Evolutionary conservation across 2,329 filamentous ascomycete genomes (phyloP), one percentile per base, ranked within the genome.

Genomic region (Sordariomycetes sp.): DNA sequence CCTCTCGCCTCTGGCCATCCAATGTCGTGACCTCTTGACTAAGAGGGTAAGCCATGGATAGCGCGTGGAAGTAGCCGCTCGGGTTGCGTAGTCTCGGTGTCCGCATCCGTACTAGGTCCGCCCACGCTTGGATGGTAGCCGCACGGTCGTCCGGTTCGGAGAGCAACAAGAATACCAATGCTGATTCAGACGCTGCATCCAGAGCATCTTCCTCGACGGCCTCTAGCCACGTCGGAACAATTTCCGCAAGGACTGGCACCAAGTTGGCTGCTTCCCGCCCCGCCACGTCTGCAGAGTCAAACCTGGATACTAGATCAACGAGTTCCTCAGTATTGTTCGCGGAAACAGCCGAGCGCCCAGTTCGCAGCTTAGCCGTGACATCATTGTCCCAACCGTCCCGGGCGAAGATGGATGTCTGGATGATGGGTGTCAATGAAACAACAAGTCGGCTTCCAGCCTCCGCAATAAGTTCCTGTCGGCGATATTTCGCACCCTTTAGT

Each of bases 391-490:
- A 60, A 22, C 61, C 60, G 0, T 57, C 50, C 12, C 58, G 42
- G 2, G 53, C 32, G 12, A 60, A 25, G 34, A 51, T 10, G 25
- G 32, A 13, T 42, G 42, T 52, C 32, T 59, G 59, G 22, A 61
- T 42, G 1, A 78, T 57, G 0, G 80, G 79, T 10, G 76, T 68
- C 0, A 72, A 67, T 4, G 82, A 76, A 7, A 79, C 72, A 12
- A 86, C 72, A 1, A 89, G 72, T n/a, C 72, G 73, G 62, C 81
- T 78, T 15, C 76, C 75, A 0, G 82, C 80, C 62, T 86, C 82
- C 28, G 81, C 80, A 3, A 87, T 75, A 24, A 87, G 73, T 58
- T 88, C 85, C 0, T 81, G 82, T 25, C 80, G 79, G 20, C 86
- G 75, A 61, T 77, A 79, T 1, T 71, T 71, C 0, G 70, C 74